phyloP scores from a whole-genome alignment of 768 basidiomycete genomes.

The Dacryopinax primogenitus region DNA sequence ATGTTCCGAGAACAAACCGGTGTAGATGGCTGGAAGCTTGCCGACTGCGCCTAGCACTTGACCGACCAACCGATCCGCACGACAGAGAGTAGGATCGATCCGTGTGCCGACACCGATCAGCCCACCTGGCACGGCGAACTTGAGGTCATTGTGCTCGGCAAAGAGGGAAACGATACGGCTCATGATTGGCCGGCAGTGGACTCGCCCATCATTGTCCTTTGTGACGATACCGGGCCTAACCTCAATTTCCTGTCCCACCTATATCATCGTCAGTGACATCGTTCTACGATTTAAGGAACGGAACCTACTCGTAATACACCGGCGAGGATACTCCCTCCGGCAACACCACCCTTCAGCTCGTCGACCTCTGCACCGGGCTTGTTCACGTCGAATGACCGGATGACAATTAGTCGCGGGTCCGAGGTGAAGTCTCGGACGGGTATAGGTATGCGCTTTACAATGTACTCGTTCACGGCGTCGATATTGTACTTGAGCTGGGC shows the following conservation, averaged over 20 bases:
- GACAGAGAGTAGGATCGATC: conserved; percentile 91
- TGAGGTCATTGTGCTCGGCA: conserved; percentile 86
- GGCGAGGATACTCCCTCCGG: conserved; percentile 88
- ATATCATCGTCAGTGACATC: background rate
- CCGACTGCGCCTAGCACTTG: conserved; percentile 93
- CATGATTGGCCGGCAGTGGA: conserved; percentile 87
- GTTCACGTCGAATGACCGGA: conserved; percentile 99
- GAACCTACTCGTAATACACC: conserved; percentile 57
- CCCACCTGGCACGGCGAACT: conserved; percentile 94
- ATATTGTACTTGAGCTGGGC: conserved; percentile 99
- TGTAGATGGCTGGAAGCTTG: conserved; percentile 85
- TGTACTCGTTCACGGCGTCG: conserved; percentile 97
- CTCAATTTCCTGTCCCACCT: conserved; percentile 83
- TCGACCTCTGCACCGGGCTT: conserved; percentile 96
- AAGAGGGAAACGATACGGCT: conserved; percentile 80
- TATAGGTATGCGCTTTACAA: conserved; percentile 91
- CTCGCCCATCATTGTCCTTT: conserved; percentile 80
- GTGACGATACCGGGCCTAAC: conserved; percentile 95
- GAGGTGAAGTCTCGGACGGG: conserved; percentile 87
- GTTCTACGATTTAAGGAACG: background rate
- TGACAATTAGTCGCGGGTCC: conserved; percentile 88
- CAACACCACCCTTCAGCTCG: conserved; percentile 95
- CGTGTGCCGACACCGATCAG: conserved; percentile 96
- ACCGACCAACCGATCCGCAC: conserved; percentile 92
- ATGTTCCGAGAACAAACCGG: conserved; percentile 42